Percentiles rank a stretch among this genome's conserved stretches.
phyloP scores from a whole-genome alignment of 2,329 filamentous ascomycete genomes.

The Aspergillus pseudoviridinutans region DNA sequence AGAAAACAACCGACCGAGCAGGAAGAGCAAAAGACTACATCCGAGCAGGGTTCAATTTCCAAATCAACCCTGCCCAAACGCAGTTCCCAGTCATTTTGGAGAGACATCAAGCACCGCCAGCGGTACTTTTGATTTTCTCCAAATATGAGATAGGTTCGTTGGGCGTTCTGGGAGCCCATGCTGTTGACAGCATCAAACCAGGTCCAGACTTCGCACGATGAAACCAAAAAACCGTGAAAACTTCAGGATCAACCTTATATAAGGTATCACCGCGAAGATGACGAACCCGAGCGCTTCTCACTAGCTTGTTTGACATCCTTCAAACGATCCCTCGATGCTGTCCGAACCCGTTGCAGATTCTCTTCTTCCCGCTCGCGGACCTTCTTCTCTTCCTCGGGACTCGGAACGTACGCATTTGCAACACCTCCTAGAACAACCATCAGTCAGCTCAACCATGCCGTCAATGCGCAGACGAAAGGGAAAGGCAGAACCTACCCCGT shows the following conservation, averaged over 20 bases:
- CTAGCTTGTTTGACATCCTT: slow-evolving; percentile 23
- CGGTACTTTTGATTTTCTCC: not conserved
- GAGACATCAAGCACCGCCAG: not conserved
- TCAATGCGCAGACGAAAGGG: not conserved
- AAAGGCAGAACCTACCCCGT: slow-evolving; percentile 32
- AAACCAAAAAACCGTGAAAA: not conserved
- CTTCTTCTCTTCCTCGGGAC: slow-evolving; percentile 23
- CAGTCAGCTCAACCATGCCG: not conserved
- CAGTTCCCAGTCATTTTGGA: not conserved
- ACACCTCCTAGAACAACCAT: slow-evolving; percentile 25
- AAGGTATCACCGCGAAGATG: not conserved
- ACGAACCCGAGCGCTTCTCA: slow-evolving; percentile 13
- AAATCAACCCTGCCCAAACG: not conserved
- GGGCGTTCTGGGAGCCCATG: not conserved
- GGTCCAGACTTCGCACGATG: not conserved
- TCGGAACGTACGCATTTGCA: slow-evolving; percentile 31
- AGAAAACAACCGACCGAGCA: not conserved
- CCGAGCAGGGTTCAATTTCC: not conserved
- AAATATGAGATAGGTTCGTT: not conserved
- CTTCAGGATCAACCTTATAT: not conserved
- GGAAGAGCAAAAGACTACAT: not conserved
- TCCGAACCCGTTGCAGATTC: slow-evolving; percentile 27
- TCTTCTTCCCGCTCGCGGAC: slow-evolving; percentile 32
- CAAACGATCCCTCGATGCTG: slow-evolving; percentile 24
- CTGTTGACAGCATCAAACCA: not conserved